Evolutionary conservation across 768 basidiomycete species (phyloP).

Genomic region (Mycena vitilis): DNA sequence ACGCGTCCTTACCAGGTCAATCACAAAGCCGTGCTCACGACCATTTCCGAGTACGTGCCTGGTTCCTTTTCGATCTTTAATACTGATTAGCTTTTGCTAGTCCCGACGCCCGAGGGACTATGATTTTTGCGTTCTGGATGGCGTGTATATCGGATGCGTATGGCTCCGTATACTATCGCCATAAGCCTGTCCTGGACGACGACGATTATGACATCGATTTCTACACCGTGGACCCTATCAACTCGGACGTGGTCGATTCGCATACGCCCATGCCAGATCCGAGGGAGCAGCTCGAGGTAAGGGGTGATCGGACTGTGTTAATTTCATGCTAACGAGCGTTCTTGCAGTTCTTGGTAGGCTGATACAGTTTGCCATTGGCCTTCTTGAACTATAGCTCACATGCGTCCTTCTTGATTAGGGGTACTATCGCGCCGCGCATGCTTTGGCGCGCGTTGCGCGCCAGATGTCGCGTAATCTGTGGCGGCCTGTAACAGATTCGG

Average conservation of each 20-base stretch:
- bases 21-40: slow-evolving; percentile 81
- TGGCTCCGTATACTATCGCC: slow-evolving; percentile 84
- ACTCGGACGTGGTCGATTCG: slow-evolving; percentile 58
- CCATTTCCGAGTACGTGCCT: slow-evolving; percentile 65
- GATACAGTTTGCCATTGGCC: slow-evolving; percentile 22
- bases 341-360: slow-evolving; percentile 73
- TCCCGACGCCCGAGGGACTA: slow-evolving; percentile 80
- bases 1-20: slow-evolving; percentile 70
- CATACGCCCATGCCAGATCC: slow-evolving; percentile 67
- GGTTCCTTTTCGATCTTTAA: slow-evolving; percentile 22
- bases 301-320: slow-evolving; percentile 30
- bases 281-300: slow-evolving; percentile 84
- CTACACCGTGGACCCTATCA: slow-evolving; percentile 77
- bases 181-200: slow-evolving; percentile 88
- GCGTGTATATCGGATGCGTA: slow-evolving; percentile 88
- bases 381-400: slow-evolving; percentile 33
- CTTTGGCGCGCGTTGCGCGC: slow-evolving; percentile 85
- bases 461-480: slow-evolving; percentile 86
- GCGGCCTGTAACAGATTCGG: slow-evolving; percentile 79
- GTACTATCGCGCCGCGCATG: slow-evolving; percentile 86
- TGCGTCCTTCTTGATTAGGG: slow-evolving; percentile 57
- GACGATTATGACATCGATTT: slow-evolving; percentile 93
- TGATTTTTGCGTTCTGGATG: slow-evolving; percentile 97
- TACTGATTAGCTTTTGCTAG: slow-evolving; percentile 30
- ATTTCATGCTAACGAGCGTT: slow-evolving; percentile 27